Conservation (phyloP, 768 basidiomycete species). For the Leucocoprinus birnbaumii region DNA sequence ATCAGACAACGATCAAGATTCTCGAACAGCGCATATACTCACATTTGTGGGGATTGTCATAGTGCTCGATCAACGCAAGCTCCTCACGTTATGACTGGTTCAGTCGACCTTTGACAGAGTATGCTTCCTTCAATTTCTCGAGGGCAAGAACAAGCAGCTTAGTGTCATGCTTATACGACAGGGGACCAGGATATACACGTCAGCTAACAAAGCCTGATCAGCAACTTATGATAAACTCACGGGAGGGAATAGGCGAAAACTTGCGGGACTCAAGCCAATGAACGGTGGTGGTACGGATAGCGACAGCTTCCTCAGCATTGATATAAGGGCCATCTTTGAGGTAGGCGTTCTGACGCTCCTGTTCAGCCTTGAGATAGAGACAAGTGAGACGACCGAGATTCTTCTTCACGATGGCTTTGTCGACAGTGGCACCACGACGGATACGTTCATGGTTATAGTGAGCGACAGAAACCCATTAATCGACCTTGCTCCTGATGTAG, state of each 20-base stretch:
- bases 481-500: conserved; percentile 99
- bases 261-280: conserved; percentile 99
- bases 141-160: conserved; percentile 94
- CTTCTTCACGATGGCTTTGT: conserved; percentile 99
- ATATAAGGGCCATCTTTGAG: conserved; percentile 99
- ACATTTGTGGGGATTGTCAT: conserved; percentile 99
- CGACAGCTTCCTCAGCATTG: conserved; percentile 97
- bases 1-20: background rate
- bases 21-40: conserved; percentile 18
- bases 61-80: conserved; percentile 96
- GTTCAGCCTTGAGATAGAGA: conserved; percentile 97
- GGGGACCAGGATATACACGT: conserved; percentile 49
- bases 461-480: conserved; percentile 99
- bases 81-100: conserved; percentile 99
- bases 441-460: conserved; percentile 99
- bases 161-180: conserved; percentile 99
- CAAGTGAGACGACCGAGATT: conserved; percentile 97
- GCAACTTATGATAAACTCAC: conserved; percentile 33
- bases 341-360: conserved; percentile 97
- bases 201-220: background rate
- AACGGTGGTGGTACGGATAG: conserved; percentile 97
- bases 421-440: conserved; percentile 92
- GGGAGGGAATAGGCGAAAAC: conserved; percentile 98
- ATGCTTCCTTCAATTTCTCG: conserved; percentile 98
- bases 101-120: conserved; percentile 94